These are phyloP conservation scores for Angomonas deanei DNA, from an alignment of 208 protist species.

Conservation along the genomic window DNA sequence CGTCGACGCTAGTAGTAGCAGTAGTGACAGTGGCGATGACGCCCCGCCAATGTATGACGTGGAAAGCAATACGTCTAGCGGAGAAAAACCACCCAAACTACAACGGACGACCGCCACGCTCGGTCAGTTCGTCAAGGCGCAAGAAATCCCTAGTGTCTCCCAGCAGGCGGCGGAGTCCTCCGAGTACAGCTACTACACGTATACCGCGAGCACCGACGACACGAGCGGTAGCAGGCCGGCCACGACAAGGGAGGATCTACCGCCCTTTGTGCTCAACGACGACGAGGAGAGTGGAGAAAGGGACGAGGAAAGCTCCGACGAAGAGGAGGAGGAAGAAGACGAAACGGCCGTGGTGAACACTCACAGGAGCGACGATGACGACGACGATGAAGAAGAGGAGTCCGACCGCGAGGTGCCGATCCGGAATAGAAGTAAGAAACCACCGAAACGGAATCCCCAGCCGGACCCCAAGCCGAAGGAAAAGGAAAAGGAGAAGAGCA, in stretches of 20 bases:
- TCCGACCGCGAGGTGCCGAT: not conserved
- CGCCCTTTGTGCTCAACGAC: slow-evolving; percentile 7
- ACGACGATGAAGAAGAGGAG: not conserved
- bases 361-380: not conserved
- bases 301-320: not conserved
- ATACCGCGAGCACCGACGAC: slow-evolving; percentile 5
- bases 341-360: not conserved
- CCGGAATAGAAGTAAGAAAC: not conserved
- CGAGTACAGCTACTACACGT: slow-evolving; percentile 18
- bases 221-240: not conserved
- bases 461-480: not conserved
- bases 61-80: not conserved
- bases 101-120: no score
- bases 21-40: not conserved
- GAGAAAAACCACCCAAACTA: no score
- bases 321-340: not conserved
- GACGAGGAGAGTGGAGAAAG: slow-evolving; percentile 8
- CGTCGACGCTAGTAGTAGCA: not conserved
- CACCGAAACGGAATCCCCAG: not conserved
- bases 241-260: no score
- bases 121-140: not conserved
- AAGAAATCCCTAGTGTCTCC: not conserved
- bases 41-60: not conserved
- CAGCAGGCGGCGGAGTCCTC: not conserved
- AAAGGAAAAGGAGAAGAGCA: not conserved